These are phyloP conservation scores for Orbilia javanica DNA, from an alignment of 2,329 filamentous ascomycete genomes.

Conservation along the genomic window DNA sequence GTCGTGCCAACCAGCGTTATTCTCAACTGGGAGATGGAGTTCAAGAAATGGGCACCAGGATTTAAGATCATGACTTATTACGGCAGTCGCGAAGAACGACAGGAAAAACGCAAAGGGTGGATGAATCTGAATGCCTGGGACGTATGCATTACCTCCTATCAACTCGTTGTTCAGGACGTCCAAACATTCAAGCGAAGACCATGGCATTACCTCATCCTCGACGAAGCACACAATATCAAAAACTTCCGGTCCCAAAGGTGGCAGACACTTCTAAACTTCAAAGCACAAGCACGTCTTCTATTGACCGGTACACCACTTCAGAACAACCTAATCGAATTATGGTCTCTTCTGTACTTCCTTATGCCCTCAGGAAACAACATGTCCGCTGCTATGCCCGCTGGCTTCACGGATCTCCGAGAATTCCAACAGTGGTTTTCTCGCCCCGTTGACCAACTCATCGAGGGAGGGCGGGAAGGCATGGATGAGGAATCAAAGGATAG, in stretches of 20 bases:
- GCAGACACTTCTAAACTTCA: slow-evolving; percentile 94
- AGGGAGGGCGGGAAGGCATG: slow-evolving; percentile 92
- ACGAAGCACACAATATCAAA: slow-evolving; percentile 99
- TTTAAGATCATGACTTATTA: slow-evolving; percentile 99
- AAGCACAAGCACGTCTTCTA: slow-evolving; percentile 86
- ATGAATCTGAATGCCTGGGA: slow-evolving; percentile 94
- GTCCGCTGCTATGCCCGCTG: slow-evolving; percentile 64
- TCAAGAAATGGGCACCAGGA: slow-evolving; percentile 98
- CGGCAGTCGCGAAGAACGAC: slow-evolving; percentile 90
- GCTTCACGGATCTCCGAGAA: slow-evolving; percentile 93
- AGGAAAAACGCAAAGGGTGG: slow-evolving; percentile 91
- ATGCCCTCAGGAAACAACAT: slow-evolving; percentile 80
- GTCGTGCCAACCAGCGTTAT: slow-evolving; percentile 98
- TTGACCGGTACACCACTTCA: slow-evolving; percentile 95
- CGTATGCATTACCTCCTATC: slow-evolving; percentile 97
- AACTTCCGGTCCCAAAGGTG: slow-evolving; percentile 98
- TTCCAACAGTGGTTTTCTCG: slow-evolving; percentile 97
- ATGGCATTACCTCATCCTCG: slow-evolving; percentile 98
- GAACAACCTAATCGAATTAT: slow-evolving; percentile 95
- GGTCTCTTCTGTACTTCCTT: slow-evolving; percentile 95
- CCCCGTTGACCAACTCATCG: slow-evolving; percentile 93
- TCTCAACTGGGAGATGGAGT: slow-evolving; percentile 99
- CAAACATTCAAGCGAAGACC: slow-evolving; percentile 90
- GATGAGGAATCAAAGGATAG: slow-evolving; percentile 93
- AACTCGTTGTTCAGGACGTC: slow-evolving; percentile 92